Evolutionary conservation across 1,139 yeast genomes (phyloP), one percentile per base, ranked within the genome.

Genomic region (Pichia sp.): DNA sequence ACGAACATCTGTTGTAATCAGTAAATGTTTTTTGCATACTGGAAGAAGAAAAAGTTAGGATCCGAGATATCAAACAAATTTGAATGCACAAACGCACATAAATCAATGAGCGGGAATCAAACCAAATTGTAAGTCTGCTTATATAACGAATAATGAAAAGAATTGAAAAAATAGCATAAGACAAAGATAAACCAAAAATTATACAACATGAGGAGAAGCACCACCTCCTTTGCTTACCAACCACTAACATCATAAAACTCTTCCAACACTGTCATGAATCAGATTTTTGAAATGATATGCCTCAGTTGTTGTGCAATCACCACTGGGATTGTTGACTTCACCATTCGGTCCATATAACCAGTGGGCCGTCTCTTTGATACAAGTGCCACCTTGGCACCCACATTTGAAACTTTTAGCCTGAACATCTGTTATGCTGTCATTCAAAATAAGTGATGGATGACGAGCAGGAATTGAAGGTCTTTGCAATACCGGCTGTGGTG

Each of bases 371-470:
- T 72, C 69, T 37, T 65, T 65, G 50, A 73, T 71, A 55, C 79
- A 73, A 27, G 65, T 62, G 36, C 67, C 69, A 32, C 71, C 72
- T 31, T 55, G 52, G 58, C 79, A 73, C 23, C 78, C 79, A 55
- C 79, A 73, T 31, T 61, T 52, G 41, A 68, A 61, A 31, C 66
- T 66, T 49, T 69, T 73, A 8, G 73, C 64, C 23, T 16, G 23
- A 23, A 71, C 61, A 54, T 72, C 77, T 7, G 72, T 62, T 41
- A 62, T 62, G 44, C 61, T 59, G 55, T 73, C 78, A 48, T 68
- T 68, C 61, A 72, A 62, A 41, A 73, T 71, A 48, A 73, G 58
- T 9, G 77, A 66, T 4, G 78, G 78, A 44, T 72, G 77, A 48
- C 67, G 72, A 26, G 55, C 55, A 11, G 78, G 76, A 28, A 71